Percentiles rank a stretch among this genome's conserved stretches.
These are phyloP conservation scores for Yarrowia phangngaensis DNA, from an alignment of 805 yeast species.

Conservation along the genomic window DNA sequence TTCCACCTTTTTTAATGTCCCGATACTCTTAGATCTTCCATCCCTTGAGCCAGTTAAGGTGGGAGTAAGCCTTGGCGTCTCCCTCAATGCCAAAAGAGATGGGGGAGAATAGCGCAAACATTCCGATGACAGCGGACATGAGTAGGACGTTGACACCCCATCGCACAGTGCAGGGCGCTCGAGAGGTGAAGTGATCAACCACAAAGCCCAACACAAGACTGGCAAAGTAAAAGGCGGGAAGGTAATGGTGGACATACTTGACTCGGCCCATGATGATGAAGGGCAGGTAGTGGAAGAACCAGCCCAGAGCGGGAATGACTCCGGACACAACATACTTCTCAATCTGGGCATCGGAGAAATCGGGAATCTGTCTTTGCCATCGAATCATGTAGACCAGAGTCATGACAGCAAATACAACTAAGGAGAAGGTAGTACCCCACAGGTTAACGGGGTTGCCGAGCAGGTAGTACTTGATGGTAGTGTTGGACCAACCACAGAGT, in stretches of 20 bases:
- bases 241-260: conserved; percentile 92
- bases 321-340: conserved; percentile 59
- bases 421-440: conserved; percentile 57
- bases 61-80: conserved; percentile 45
- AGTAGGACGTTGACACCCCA: conserved; percentile 43
- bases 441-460: conserved; percentile 62
- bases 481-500: conserved; percentile 68
- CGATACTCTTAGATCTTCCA: conserved; percentile 53
- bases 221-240: conserved; percentile 94
- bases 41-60: conserved; percentile 52
- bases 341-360: conserved; percentile 44
- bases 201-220: conserved; percentile 67
- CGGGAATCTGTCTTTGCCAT: conserved; percentile 69
- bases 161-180: conserved; percentile 12
- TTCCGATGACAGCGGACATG: conserved; percentile 52
- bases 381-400: conserved; percentile 42
- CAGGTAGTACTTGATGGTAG: conserved; percentile 56
- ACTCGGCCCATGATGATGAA: conserved; percentile 94
- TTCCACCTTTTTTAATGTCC: too few relatives aligned
- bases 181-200: conserved; percentile 42
- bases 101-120: conserved; percentile 60
- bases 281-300: conserved; percentile 86
- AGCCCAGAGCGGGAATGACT: conserved; percentile 79
- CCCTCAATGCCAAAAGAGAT: conserved; percentile 80
- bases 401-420: conserved; percentile 44